Evolutionary conservation across 2,329 filamentous ascomycete species (phyloP).

Genomic region (Mycocentrospora acerina): DNA sequence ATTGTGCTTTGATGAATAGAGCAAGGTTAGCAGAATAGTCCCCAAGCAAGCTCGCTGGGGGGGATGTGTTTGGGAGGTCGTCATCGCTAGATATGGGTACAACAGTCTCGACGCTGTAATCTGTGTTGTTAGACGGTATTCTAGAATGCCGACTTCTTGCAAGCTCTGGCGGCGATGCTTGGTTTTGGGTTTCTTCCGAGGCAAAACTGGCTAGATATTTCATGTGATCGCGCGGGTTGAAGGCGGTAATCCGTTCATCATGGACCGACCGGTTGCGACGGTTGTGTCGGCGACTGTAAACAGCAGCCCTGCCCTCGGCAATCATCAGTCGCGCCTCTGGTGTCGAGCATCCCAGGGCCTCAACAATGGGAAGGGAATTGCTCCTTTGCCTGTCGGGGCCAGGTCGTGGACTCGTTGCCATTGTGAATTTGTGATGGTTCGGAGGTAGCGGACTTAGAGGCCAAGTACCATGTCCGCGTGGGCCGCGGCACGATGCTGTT

Average conservation of each 20-base stretch:
- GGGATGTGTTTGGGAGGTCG: constrained; percentile 4
- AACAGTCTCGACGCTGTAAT: constrained; percentile 32
- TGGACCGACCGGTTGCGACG: constrained; percentile 26
- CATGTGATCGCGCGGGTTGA: constrained; percentile 34
- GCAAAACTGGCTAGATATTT: constrained; percentile 24
- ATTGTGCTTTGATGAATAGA: constrained; percentile 38
- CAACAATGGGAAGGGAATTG: constrained; percentile 37
- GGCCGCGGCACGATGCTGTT: constrained; percentile 15
- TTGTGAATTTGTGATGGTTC: constrained; percentile 12
- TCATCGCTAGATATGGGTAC: constrained; percentile 14
- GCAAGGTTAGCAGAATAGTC: constrained; percentile 41
- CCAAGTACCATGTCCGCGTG: constrained; percentile 25
- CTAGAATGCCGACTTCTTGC: constrained; percentile 23
- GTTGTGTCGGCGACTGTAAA: constrained; percentile 29
- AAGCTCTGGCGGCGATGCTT: constrained; percentile 9
- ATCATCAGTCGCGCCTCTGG: constrained; percentile 38
- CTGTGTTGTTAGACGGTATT: constrained; percentile 32
- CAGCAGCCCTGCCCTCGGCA: constrained; percentile 38
- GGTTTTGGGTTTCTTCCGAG: constrained; percentile 13
- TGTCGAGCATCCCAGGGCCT: constrained; percentile 39
- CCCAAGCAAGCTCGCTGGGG: constrained; percentile 23
- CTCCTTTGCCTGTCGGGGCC: constrained; percentile 33
- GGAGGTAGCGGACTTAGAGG: constrained; percentile 16
- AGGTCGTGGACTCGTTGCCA: constrained; percentile 22
- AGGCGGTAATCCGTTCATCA: constrained; percentile 21